Evolutionary conservation across 768 basidiomycete genomes (phyloP).

Genomic region (Lactarius pseudohatsudake): DNA sequence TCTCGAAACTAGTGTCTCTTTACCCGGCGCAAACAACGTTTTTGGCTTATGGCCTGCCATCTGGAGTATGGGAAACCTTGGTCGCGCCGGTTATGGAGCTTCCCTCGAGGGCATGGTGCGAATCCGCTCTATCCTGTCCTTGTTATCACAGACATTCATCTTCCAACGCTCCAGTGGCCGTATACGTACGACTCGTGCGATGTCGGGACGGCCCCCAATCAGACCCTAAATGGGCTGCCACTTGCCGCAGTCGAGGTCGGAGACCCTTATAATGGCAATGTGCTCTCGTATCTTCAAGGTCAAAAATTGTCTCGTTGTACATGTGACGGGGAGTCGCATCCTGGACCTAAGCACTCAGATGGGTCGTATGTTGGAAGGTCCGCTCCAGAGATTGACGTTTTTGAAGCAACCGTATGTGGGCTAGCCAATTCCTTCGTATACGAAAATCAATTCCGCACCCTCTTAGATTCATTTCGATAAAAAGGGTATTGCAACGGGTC

Average conservation of each 20-base stretch:
- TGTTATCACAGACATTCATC: constrained; percentile 11
- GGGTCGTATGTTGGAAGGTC: constrained; percentile 62
- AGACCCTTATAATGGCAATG: constrained; percentile 50
- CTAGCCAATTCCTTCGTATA: not conserved
- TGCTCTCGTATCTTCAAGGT: constrained; percentile 82
- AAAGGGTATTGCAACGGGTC: not conserved
- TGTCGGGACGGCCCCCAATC: constrained; percentile 88
- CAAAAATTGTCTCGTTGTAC: constrained; percentile 43
- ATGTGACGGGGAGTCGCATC: constrained; percentile 49
- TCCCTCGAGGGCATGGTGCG: constrained; percentile 77
- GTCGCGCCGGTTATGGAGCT: constrained; percentile 88
- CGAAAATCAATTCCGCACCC: not conserved
- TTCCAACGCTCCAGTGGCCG: constrained; percentile 56
- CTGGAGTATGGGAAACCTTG: constrained; percentile 81
- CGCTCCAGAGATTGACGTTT: constrained; percentile 71
- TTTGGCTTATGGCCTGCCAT: constrained; percentile 74
- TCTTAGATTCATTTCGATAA: not conserved
- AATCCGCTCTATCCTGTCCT: constrained; percentile 15
- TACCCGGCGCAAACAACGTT: constrained; percentile 68
- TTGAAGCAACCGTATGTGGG: constrained; percentile 49
- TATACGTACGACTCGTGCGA: constrained; percentile 86
- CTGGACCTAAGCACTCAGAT: constrained; percentile 51
- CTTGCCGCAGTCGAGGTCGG: constrained; percentile 59
- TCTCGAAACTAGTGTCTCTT: constrained; percentile 62
- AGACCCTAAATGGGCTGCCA: constrained; percentile 69